phyloP scores from a whole-genome alignment of 306 rosid species.

The Amphicarpaea edgeworthii region DNA sequence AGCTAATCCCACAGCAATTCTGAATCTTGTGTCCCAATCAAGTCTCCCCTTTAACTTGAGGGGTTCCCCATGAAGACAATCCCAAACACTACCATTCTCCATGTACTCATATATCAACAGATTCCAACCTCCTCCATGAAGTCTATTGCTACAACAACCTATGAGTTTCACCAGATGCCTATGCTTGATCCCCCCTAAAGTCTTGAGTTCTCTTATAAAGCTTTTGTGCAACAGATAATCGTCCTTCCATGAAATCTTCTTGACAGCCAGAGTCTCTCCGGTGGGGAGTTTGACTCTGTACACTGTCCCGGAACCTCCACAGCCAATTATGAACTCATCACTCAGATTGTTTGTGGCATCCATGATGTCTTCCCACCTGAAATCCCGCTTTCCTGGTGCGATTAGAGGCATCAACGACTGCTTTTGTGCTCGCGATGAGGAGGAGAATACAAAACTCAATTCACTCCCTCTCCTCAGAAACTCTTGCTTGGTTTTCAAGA shows the following conservation, averaged over 20 bases:
- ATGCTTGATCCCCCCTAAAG: conserved; percentile 87
- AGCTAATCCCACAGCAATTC: conserved; percentile 79
- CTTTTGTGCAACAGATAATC: conserved; percentile 76
- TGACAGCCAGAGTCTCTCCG: conserved; percentile 81
- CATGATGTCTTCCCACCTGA: conserved; percentile 83
- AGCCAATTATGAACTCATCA: conserved; percentile 77
- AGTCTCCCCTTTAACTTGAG: conserved; percentile 55
- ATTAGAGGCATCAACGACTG: conserved; percentile 60
- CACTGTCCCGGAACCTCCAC: conserved; percentile 91
- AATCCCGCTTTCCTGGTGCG: conserved; percentile 55
- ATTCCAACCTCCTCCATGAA: conserved; percentile 74
- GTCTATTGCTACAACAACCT: conserved; percentile 83
- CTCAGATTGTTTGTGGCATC: conserved; percentile 79
- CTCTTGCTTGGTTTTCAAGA: conserved; percentile 57
- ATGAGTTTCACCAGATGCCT: conserved; percentile 87
- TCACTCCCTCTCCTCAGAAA: conserved; percentile 55
- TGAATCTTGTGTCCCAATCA: conserved; percentile 84
- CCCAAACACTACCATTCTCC: conserved; percentile 97
- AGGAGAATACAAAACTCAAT: conserved; percentile 61
- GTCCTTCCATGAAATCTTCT: conserved; percentile 80
- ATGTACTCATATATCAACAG: conserved; percentile 82
- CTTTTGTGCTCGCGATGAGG: conserved; percentile 64
- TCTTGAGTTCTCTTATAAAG: conserved; percentile 80
- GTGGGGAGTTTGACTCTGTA: conserved; percentile 71
- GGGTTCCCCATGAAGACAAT: conserved; percentile 77